Evolutionary conservation across 371 early-diverging fungal genomes (phyloP).

Genomic region (Lichtheimia hyalospora): DNA sequence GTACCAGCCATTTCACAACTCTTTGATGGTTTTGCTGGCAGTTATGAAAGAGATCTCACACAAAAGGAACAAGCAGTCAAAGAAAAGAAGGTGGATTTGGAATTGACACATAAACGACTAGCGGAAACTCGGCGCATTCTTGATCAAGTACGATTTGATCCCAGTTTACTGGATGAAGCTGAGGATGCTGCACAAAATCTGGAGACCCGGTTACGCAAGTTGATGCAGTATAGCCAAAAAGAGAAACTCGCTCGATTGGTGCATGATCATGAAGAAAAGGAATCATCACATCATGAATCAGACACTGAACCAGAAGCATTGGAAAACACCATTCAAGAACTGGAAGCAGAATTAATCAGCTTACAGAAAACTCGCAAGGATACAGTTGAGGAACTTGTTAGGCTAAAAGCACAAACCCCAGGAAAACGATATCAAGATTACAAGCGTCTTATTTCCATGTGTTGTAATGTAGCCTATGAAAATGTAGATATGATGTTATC

Average conservation of each 20-base stretch:
- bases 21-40: slow-evolving; percentile 16
- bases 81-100: slow-evolving; percentile 29
- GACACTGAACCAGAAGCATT: not conserved
- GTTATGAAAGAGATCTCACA: slow-evolving; percentile 20
- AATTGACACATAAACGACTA: slow-evolving; percentile 24
- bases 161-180: not conserved
- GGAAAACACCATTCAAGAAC: not conserved
- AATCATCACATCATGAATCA: not conserved
- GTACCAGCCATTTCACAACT: slow-evolving; percentile 11
- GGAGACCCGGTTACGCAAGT: slow-evolving; percentile 12
- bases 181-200: slow-evolving; percentile 4
- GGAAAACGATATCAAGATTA: slow-evolving; percentile 44
- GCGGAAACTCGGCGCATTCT: slow-evolving; percentile 15
- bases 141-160: slow-evolving; percentile 11
- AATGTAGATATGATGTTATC: slow-evolving; percentile 47
- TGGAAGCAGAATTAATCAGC: slow-evolving; percentile 3
- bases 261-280: slow-evolving; percentile 8
- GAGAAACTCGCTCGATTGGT: slow-evolving; percentile 7
- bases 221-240: slow-evolving; percentile 18
- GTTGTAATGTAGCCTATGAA: slow-evolving; percentile 48
- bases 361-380: slow-evolving; percentile 18
- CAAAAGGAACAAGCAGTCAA: slow-evolving; percentile 25
- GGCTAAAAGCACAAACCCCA: slow-evolving; percentile 25
- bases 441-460: slow-evolving; percentile 47
- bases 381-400: slow-evolving; percentile 21